phyloP scores from a whole-genome alignment of 768 basidiomycete species.

The Pleurotus tuoliensis region DNA sequence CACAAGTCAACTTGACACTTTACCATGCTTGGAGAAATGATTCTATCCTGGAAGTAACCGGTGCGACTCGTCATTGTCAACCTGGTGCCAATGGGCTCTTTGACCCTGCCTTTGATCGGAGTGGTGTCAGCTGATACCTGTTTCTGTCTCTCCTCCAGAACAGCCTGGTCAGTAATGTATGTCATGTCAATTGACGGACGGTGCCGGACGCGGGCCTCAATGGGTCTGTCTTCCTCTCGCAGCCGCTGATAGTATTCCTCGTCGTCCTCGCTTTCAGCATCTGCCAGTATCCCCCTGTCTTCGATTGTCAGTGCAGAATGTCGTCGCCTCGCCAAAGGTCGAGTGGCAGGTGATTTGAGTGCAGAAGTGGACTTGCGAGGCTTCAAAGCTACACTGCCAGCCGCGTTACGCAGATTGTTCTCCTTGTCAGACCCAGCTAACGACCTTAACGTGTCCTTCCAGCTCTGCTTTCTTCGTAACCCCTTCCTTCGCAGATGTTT shows the following conservation, averaged over 20 bases:
- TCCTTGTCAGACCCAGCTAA: slow-evolving; percentile 33
- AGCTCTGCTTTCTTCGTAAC: slow-evolving; percentile 54
- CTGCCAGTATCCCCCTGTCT: slow-evolving; percentile 50
- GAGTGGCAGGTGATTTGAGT: neutral
- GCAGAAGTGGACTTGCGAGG: slow-evolving; percentile 12
- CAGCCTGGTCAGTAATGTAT: slow-evolving; percentile 27
- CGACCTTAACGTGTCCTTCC: slow-evolving; percentile 51
- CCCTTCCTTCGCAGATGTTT: slow-evolving; percentile 33
- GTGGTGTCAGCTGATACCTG: slow-evolving; percentile 39
- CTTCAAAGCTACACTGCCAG: slow-evolving; percentile 10
- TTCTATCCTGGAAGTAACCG: slow-evolving; percentile 90
- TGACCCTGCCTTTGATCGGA: slow-evolving; percentile 27
- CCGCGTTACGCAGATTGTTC: slow-evolving; percentile 21
- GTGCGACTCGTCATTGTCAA: slow-evolving; percentile 94
- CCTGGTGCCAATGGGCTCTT: slow-evolving; percentile 75
- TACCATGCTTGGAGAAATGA: slow-evolving; percentile 96
- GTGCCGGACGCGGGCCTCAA: slow-evolving; percentile 65
- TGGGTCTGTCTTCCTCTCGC: slow-evolving; percentile 70
- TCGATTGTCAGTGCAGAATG: slow-evolving; percentile 21
- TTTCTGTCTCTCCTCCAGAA: slow-evolving; percentile 46
- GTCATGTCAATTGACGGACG: slow-evolving; percentile 6
- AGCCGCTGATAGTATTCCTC: slow-evolving; percentile 42
- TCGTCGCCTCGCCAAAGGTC: slow-evolving; percentile 4
- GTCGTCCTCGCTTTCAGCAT: slow-evolving; percentile 51
- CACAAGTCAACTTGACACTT: slow-evolving; percentile 20